These are phyloP conservation scores for Lentinus tigrinus DNA, from an alignment of 768 basidiomycete species.

Conservation along the genomic window DNA sequence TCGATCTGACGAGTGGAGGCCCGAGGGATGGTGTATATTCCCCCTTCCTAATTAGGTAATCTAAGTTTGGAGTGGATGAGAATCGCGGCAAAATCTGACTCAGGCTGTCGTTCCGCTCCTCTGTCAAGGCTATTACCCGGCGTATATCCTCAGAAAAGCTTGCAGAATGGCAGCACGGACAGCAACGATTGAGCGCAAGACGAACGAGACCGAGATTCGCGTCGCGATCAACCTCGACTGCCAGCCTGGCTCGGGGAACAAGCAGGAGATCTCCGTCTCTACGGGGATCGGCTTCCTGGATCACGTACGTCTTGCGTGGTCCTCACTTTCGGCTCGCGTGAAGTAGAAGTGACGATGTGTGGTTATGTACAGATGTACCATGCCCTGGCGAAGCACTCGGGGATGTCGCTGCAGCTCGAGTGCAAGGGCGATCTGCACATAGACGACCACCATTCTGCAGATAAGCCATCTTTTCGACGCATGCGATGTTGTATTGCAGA, in stretches of 20 bases:
- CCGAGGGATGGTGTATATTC: not conserved
- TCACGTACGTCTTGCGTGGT: constrained; percentile 58
- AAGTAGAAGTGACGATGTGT: not conserved
- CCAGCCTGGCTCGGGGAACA: constrained; percentile 53
- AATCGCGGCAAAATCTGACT: not conserved
- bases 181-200: constrained; percentile 77
- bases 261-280: constrained; percentile 78
- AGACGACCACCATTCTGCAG: constrained; percentile 98
- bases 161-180: constrained; percentile 46
- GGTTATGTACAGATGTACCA: constrained; percentile 79
- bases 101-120: not conserved
- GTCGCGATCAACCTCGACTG: constrained; percentile 82
- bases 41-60: not conserved
- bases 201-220: constrained; percentile 89
- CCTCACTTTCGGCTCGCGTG: not conserved
- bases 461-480: constrained; percentile 54
- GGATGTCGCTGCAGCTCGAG: constrained; percentile 86
- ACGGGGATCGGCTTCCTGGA: constrained; percentile 99
- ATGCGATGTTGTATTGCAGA: constrained; percentile 8
- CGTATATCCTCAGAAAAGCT: not conserved
- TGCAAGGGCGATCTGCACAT: constrained; percentile 97
- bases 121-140: not conserved
- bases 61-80: not conserved
- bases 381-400: constrained; percentile 94
- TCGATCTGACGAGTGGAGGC: not conserved